These are phyloP conservation scores for Yamadazyma diospyri DNA, from an alignment of 1,139 yeast genomes.

Conservation along the genomic window DNA sequence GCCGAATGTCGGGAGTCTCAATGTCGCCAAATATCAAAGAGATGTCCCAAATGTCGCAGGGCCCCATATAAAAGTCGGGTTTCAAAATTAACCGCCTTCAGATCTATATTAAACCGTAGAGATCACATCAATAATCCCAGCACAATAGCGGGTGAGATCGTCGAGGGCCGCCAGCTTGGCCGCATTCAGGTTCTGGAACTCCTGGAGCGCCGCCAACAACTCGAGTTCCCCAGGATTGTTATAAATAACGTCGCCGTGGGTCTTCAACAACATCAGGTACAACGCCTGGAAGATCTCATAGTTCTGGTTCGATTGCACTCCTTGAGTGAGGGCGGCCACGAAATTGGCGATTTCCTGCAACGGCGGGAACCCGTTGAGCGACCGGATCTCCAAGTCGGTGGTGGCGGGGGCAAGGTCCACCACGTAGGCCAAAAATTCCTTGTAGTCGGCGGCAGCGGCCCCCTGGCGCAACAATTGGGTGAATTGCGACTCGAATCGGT, in stretches of 20 bases:
- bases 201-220: conserved; percentile 42
- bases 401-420: conserved; percentile 71
- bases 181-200: conserved; percentile 27
- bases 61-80: no score
- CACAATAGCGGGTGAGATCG: conserved; percentile 71
- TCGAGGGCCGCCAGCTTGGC: conserved; percentile 53
- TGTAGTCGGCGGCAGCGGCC: conserved; percentile 35
- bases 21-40: conserved; percentile 1
- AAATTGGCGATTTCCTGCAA: conserved; percentile 63
- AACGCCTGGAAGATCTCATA: conserved; percentile 76
- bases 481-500: conserved; percentile 74
- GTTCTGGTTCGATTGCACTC: conserved; percentile 54
- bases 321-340: conserved; percentile 60
- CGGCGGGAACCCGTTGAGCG: conserved; percentile 65
- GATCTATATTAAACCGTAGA: no score
- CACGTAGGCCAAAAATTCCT: conserved; percentile 51
- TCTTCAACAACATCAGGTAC: conserved; percentile 67
- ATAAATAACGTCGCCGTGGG: conserved; percentile 80
- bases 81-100: no score
- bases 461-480: conserved; percentile 62
- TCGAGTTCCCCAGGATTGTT: conserved; percentile 34
- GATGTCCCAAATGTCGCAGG: no score
- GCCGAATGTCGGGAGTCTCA: no score
- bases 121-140: conserved; percentile 74
- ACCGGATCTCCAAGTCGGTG: conserved; percentile 82